A percentile compares a stretch with the other conserved stretches of the same genome.
Evolutionary conservation across 78 protist species (phyloP).

Genomic region (Mantamonas sphyraenae): DNA sequence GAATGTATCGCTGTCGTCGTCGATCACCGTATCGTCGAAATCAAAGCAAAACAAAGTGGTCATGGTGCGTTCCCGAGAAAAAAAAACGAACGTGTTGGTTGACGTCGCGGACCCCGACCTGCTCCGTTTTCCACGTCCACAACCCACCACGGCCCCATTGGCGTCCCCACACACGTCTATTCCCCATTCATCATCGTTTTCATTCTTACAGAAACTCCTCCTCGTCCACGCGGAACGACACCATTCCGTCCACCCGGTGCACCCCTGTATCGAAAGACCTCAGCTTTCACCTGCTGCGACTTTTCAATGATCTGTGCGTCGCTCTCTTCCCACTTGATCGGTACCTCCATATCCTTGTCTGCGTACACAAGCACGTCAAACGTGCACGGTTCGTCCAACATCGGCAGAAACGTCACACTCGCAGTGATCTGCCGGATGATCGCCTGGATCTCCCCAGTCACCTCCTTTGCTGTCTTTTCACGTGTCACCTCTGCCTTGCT

Average conservation of each 20-base stretch:
- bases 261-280: slow-evolving; percentile 90
- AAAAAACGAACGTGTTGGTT: too few species aligned
- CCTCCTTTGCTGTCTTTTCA: slow-evolving; percentile 65
- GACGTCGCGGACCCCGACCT: too few species aligned
- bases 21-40: too few species aligned
- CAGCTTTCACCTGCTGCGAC: slow-evolving; percentile 71
- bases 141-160: too few species aligned
- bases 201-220: too few species aligned
- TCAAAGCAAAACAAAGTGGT: too few species aligned
- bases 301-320: slow-evolving; percentile 85
- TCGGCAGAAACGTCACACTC: slow-evolving; percentile 89
- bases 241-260: slow-evolving; percentile 50
- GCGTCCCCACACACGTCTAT: too few species aligned
- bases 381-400: slow-evolving; percentile 67
- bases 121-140: too few species aligned
- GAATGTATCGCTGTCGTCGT: too few species aligned
- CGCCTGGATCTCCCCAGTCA: slow-evolving; percentile 88
- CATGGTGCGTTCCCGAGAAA: too few species aligned
- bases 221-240: too few species aligned
- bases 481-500: not conserved
- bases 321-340: slow-evolving; percentile 85
- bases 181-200: too few species aligned
- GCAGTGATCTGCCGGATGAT: slow-evolving; percentile 95
- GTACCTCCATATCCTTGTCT: slow-evolving; percentile 38
- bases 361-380: slow-evolving; percentile 97